Evolutionary conservation across 371 early-diverging fungal species (phyloP).

Genomic region (Gilbertella persicaria): DNA sequence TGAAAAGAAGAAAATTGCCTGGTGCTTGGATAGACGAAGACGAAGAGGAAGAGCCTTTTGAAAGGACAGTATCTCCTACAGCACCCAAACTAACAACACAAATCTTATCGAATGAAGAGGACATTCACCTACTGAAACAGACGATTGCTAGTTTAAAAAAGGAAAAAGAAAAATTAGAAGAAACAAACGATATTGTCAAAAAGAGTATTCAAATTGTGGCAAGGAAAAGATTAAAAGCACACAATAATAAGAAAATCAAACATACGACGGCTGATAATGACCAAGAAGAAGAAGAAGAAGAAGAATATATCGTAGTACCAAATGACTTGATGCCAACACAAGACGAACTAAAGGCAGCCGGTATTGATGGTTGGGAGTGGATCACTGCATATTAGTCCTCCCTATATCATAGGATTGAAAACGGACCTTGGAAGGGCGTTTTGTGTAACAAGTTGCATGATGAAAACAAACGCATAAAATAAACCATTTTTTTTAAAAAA

Average conservation of each 20-base stretch:
- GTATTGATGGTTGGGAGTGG: constrained; percentile 31
- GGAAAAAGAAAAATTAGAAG: constrained; percentile 40
- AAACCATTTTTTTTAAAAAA: too few relatives aligned
- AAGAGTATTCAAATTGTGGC: constrained; percentile 43
- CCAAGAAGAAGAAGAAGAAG: constrained; percentile 3
- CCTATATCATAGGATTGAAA: too few relatives aligned
- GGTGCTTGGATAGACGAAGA: constrained; percentile 36
- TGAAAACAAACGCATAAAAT: too few relatives aligned
- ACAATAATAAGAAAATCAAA: constrained; percentile 3
- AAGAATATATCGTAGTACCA: constrained; percentile 9
- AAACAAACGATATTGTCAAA: constrained; percentile 46
- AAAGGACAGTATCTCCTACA: not conserved
- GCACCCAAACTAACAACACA: constrained; percentile 1
- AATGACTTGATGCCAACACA: constrained; percentile 16
- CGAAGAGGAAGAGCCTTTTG: constrained; percentile 13
- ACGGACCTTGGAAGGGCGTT: too few relatives aligned
- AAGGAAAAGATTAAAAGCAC: constrained; percentile 33
- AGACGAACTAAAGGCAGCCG: constrained; percentile 24
- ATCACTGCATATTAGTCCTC: constrained; percentile 4
- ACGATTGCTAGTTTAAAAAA: constrained; percentile 37
- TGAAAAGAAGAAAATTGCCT: constrained; percentile 26
- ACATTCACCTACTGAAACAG: constrained; percentile 32
- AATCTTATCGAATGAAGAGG: constrained; percentile 7
- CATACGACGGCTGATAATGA: not conserved
- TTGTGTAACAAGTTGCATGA: too few relatives aligned